Percentiles rank a stretch among this genome's conserved stretches.
Conservation (phyloP, 75 land plant species). For the Azolla pinnata region DNA sequence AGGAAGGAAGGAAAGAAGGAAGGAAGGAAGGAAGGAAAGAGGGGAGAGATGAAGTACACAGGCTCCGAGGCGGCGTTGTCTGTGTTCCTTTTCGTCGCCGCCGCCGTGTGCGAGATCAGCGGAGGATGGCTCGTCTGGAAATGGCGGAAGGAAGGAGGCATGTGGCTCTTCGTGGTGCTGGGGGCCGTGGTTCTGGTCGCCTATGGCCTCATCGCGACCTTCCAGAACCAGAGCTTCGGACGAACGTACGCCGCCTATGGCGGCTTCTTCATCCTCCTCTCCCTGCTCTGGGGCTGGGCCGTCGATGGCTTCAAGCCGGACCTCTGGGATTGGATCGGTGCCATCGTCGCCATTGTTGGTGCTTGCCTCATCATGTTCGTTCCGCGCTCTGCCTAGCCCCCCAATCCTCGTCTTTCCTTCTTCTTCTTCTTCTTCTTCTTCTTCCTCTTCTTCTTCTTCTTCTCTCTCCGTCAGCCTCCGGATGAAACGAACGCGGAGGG, state of each 20-base stretch:
- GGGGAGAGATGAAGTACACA: slow-evolving; percentile 2
- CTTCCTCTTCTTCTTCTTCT: neutral
- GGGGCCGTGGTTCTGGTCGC: slow-evolving; percentile 21
- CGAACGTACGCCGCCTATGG: slow-evolving; percentile 42
- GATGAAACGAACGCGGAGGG: too few species aligned
- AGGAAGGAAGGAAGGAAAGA: too few species aligned
- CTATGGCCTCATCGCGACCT: slow-evolving; percentile 39
- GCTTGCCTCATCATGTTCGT: slow-evolving; percentile 34
- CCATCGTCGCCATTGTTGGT: slow-evolving; percentile 26
- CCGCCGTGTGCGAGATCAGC: slow-evolving; percentile 41
- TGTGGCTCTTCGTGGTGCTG: slow-evolving; percentile 30
- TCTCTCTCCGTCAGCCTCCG: neutral
- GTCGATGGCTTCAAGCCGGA: slow-evolving; percentile 32
- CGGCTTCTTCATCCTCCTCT: slow-evolving; percentile 40
- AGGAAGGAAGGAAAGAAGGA: too few species aligned
- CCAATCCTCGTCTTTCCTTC: neutral
- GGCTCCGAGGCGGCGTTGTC: neutral
- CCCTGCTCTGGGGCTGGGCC: slow-evolving; percentile 40
- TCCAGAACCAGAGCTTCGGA: slow-evolving; percentile 33
- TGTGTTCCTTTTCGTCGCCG: slow-evolving; percentile 17
- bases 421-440: neutral
- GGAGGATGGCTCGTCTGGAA: slow-evolving; percentile 52
- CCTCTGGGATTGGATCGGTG: slow-evolving; percentile 31
- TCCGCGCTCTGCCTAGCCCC: slow-evolving; percentile 12
- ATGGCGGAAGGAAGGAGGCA: slow-evolving; percentile 36